Evolutionary conservation across 306 rosid genomes (phyloP).

Genomic region (Gleditsia sinensis): DNA sequence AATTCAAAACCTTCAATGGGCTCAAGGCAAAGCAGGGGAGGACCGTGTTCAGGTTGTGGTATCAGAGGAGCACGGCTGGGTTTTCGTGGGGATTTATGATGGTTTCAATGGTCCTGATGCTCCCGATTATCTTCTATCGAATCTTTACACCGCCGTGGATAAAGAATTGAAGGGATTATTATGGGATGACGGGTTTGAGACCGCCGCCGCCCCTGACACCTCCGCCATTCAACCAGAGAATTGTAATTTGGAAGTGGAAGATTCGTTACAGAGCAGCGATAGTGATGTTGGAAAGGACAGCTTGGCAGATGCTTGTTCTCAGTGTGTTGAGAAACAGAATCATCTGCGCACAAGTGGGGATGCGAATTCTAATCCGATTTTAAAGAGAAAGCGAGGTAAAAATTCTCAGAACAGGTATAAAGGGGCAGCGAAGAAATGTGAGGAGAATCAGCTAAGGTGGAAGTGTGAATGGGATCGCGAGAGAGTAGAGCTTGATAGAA

Average conservation of each 20-base stretch:
- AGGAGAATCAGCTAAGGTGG: conserved; percentile 87
- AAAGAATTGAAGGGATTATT: conserved; percentile 85
- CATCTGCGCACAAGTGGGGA: conserved; percentile 55
- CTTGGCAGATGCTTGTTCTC: conserved; percentile 55
- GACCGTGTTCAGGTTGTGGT: conserved; percentile 97
- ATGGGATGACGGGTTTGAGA: conserved; percentile 70
- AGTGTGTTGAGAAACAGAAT: conserved; percentile 60
- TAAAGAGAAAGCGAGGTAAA: conserved; percentile 37
- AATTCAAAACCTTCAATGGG: conserved; percentile 95
- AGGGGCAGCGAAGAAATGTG: conserved; percentile 67
- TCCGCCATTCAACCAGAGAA: conserved; percentile 43
- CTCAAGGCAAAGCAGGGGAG: conserved; percentile 99
- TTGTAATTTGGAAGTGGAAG: conserved; percentile 34
- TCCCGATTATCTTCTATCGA: conserved; percentile 79
- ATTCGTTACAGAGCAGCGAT: conserved; percentile 32
- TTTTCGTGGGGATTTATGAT: conserved; percentile 94
- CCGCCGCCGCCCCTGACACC: conserved; percentile 31
- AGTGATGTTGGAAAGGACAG: conserved; percentile 40
- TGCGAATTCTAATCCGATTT: conserved; percentile 41
- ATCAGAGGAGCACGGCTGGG: conserved; percentile 98
- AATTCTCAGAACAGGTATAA: conserved; percentile 48
- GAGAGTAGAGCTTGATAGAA: conserved; percentile 77
- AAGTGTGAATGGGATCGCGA: conserved; percentile 89
- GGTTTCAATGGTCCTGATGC: conserved; percentile 99
- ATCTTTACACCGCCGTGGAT: conserved; percentile 72